phyloP scores from a whole-genome alignment of 2,329 filamentous ascomycete species.

The Parascedosporium putredinis region DNA sequence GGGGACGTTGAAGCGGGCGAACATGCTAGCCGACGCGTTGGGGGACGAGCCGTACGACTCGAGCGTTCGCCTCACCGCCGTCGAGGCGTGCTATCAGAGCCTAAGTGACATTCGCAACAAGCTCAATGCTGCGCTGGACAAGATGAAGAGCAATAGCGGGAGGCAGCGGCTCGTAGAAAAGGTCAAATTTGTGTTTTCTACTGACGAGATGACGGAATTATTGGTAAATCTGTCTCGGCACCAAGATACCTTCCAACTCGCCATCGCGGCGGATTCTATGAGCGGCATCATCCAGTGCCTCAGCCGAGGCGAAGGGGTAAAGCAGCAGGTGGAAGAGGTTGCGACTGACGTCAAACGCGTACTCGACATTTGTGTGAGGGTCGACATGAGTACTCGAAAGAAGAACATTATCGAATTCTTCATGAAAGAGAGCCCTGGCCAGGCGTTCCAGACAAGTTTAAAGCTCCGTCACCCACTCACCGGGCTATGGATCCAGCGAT shows the following conservation, averaged over 20 bases:
- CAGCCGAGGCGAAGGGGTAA: neutral
- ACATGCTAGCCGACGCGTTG: neutral
- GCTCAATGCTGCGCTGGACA: neutral
- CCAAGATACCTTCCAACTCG: neutral
- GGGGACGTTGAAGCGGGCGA: neutral
- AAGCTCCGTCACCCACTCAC: neutral
- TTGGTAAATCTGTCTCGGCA: neutral
- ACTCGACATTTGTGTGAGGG: neutral
- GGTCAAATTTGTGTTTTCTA: neutral
- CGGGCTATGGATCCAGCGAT: neutral
- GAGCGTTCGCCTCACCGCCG: too few relatives aligned
- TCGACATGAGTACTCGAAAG: neutral
- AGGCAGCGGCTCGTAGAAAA: too few relatives aligned
- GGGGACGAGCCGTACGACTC: too few relatives aligned
- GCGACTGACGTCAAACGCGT: neutral
- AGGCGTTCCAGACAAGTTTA: neutral
- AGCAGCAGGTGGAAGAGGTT: neutral
- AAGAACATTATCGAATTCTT: neutral
- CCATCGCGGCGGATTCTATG: neutral
- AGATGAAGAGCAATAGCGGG: neutral
- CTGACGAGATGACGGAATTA: neutral
- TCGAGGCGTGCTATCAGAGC: too few relatives aligned
- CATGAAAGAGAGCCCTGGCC: neutral
- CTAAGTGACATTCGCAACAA: too few relatives aligned
- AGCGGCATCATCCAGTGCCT: neutral